Conservation (phyloP, 306 rosid species). For the Lathyrus aphaca region DNA sequence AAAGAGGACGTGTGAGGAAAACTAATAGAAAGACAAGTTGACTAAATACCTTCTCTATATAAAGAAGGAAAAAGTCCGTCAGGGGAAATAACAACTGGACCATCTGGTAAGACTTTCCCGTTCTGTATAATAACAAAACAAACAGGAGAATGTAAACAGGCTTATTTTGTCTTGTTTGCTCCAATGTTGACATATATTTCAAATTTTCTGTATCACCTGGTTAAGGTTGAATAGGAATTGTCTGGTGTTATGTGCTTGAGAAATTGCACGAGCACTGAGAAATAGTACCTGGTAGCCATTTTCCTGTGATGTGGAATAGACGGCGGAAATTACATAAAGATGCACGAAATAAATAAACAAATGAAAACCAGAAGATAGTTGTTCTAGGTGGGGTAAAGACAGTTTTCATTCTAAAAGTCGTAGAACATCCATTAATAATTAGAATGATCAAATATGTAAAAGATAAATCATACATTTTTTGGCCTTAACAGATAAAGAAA, state of each 20-base stretch:
- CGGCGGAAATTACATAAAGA: slow-evolving; percentile 24
- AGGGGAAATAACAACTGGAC: slow-evolving; percentile 96
- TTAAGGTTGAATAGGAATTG: slow-evolving; percentile 87
- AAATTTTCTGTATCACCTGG: slow-evolving; percentile 63
- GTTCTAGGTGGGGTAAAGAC: slow-evolving; percentile 27
- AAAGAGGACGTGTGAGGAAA: slow-evolving; percentile 7
- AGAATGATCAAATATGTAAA: not conserved
- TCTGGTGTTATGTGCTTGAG: slow-evolving; percentile 86
- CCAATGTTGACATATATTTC: slow-evolving; percentile 44
- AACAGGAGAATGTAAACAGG: slow-evolving; percentile 43
- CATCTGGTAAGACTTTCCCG: slow-evolving; percentile 94
- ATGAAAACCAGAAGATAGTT: slow-evolving; percentile 7
- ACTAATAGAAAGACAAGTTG: slow-evolving; percentile 16
- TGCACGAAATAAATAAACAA: not conserved
- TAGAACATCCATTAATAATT: slow-evolving; percentile 20
- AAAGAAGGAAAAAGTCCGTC: slow-evolving; percentile 95
- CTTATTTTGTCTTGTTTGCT: slow-evolving; percentile 17
- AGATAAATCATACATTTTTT: slow-evolving; percentile 13
- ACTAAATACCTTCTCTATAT: slow-evolving; percentile 82
- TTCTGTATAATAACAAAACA: slow-evolving; percentile 58
- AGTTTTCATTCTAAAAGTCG: slow-evolving; percentile 28
- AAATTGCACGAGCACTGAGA: slow-evolving; percentile 96
- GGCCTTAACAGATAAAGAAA: slow-evolving; percentile 39
- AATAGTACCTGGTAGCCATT: slow-evolving; percentile 92
- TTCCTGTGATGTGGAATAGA: slow-evolving; percentile 58